Percentiles rank a stretch among this genome's conserved stretches.
phyloP scores from a whole-genome alignment of 495 filamentous ascomycete species.

The Xylaria grammica region DNA sequence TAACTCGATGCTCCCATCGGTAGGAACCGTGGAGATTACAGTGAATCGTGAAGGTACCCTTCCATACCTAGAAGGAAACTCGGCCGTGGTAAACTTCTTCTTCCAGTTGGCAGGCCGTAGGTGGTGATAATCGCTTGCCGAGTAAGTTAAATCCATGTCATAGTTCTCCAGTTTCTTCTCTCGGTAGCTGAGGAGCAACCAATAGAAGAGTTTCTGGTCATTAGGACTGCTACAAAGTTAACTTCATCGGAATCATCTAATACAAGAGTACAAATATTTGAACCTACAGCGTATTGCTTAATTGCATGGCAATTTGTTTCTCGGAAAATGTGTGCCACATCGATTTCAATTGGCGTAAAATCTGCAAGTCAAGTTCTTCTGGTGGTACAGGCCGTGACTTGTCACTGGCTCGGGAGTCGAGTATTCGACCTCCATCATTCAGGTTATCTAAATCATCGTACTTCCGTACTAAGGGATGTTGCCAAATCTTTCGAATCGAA shows the following conservation, averaged over 20 bases:
- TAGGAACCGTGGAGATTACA: constrained; percentile 64
- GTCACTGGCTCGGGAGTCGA: constrained; percentile 31
- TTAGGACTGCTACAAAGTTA: constrained; percentile 63
- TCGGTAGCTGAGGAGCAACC: constrained; percentile 76
- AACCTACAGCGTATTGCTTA: constrained; percentile 71
- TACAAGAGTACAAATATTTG: not conserved
- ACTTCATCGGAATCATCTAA: constrained; percentile 23
- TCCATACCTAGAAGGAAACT: constrained; percentile 54
- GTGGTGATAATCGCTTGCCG: constrained; percentile 87
- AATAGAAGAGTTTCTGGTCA: constrained; percentile 91
- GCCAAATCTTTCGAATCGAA: constrained; percentile 77
- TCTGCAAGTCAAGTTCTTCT: constrained; percentile 73
- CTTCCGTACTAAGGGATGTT: constrained; percentile 78
- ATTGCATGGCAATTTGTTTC: constrained; percentile 66
- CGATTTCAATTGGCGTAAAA: constrained; percentile 82
- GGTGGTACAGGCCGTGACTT: constrained; percentile 39
- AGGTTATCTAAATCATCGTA: constrained; percentile 72
- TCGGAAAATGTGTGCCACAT: constrained; percentile 85
- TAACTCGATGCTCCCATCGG: constrained; percentile 30
- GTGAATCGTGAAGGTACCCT: constrained; percentile 72
- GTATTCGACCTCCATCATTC: constrained; percentile 37
- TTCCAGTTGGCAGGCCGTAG: constrained; percentile 59
- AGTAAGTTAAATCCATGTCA: constrained; percentile 72
- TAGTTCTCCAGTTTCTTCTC: constrained; percentile 87
- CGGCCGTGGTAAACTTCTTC: constrained; percentile 54